phyloP scores from a whole-genome alignment of 257 asterid genomes.

The Primulina eburnea region DNA sequence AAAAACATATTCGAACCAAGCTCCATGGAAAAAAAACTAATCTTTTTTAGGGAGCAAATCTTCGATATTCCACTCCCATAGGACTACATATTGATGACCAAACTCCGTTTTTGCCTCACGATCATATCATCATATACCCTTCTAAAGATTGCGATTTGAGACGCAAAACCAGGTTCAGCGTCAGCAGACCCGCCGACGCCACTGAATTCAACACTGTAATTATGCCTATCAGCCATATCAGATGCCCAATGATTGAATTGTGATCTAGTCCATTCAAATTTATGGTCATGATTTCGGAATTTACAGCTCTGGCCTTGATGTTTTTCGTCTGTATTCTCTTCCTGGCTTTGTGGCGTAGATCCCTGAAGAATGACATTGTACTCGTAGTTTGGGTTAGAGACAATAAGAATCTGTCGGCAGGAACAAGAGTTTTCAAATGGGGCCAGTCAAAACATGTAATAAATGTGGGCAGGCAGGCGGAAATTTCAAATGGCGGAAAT shows the following conservation, averaged over 20 bases:
- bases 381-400: constrained; percentile 94
- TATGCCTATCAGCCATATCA: constrained; percentile 53
- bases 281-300: constrained; percentile 93
- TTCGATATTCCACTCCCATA: constrained; percentile 72
- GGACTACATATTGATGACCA: constrained; percentile 31
- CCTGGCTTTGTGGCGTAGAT: constrained; percentile 51
- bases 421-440: too few species aligned
- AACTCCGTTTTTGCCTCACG: constrained; percentile 23
- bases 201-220: constrained; percentile 63
- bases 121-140: constrained; percentile 33
- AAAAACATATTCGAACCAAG: neutral
- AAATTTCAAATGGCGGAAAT: too few species aligned
- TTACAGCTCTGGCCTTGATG: constrained; percentile 46
- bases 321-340: constrained; percentile 67
- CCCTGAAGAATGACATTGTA: constrained; percentile 84
- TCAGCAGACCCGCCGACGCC: constrained; percentile 80
- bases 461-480: too few species aligned
- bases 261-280: constrained; percentile 90
- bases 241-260: constrained; percentile 80
- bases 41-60: constrained; percentile 1
- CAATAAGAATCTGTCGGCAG: too few species aligned
- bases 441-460: too few species aligned
- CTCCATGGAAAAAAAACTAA: neutral
- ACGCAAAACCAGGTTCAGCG: constrained; percentile 86
- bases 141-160: constrained; percentile 86